These are phyloP conservation scores for Parietaria judaica DNA, from an alignment of 306 rosid species.

Conservation along the genomic window DNA sequence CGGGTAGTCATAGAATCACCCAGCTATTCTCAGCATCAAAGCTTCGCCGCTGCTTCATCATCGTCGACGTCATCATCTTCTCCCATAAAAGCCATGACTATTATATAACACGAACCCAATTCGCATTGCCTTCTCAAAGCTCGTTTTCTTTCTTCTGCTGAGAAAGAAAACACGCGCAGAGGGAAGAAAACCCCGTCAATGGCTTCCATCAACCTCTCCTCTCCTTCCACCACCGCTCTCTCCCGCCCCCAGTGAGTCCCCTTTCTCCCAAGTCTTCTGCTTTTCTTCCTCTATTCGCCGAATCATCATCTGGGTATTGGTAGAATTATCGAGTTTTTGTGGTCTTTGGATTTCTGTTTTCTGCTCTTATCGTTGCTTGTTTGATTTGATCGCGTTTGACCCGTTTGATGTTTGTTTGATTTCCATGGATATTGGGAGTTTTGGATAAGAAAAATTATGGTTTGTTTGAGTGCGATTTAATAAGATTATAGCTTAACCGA, in stretches of 20 bases:
- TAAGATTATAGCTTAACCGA: no score
- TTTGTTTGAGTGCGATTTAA: no score
- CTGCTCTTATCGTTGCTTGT: no score
- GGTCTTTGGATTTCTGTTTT: background rate
- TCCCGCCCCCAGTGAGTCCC: conserved; percentile 36
- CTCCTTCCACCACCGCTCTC: conserved; percentile 41
- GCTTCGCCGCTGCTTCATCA: conserved; percentile 25
- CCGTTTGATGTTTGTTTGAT: no score
- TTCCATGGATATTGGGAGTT: no score
- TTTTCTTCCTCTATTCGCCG: background rate
- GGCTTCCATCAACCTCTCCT: conserved; percentile 55
- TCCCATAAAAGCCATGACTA: background rate
- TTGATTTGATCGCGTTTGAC: no score
- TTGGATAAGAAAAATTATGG: no score
- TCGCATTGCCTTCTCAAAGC: conserved; percentile 9
- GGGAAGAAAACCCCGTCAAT: conserved; percentile 16
- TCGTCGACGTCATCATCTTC: conserved; percentile 10
- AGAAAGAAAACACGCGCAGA: background rate
- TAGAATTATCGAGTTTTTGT: background rate
- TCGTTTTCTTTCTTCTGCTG: background rate
- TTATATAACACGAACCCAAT: conserved; percentile 3
- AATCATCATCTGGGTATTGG: no score
- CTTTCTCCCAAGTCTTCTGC: background rate
- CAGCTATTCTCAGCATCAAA: no score
- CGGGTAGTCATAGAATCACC: background rate